Conservation (phyloP, 202 grass and related monocot genomes). For the Cymbopogon flexuosus region DNA sequence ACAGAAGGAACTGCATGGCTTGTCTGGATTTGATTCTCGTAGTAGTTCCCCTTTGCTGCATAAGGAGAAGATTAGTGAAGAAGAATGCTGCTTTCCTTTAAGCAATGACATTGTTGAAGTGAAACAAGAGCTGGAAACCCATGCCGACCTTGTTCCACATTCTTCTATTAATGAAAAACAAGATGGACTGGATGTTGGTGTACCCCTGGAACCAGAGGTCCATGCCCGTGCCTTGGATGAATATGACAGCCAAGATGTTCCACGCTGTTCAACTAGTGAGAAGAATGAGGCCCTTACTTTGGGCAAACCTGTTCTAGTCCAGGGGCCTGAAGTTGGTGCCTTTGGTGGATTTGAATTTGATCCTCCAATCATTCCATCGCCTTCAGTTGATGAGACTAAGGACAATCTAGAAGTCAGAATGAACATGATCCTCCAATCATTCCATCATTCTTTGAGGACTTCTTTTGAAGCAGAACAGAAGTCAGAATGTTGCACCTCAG, state of each 20-base stretch:
- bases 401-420: constrained; percentile 19
- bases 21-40: constrained; percentile 22
- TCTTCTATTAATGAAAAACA: constrained; percentile 18
- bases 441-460: constrained; percentile 17
- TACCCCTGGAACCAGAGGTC: constrained; percentile 17
- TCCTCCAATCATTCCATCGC: constrained; percentile 1
- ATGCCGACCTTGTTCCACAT: constrained; percentile 4
- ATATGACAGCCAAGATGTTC: neutral
- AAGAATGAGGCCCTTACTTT: constrained; percentile 6
- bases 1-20: constrained; percentile 22
- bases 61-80: constrained; percentile 6
- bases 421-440: neutral
- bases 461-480: constrained; percentile 16
- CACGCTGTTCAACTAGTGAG: neutral
- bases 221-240: constrained; percentile 10
- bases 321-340: constrained; percentile 2
- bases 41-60: constrained; percentile 15
- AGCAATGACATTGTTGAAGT: constrained; percentile 14
- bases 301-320: constrained; percentile 16
- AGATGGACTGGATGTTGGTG: constrained; percentile 25
- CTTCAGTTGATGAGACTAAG: neutral
- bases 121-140: constrained; percentile 27
- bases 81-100: constrained; percentile 27
- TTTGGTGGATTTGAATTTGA: constrained; percentile 22
- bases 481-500: constrained; percentile 10